Percentiles rank a stretch among this genome's conserved stretches.
Conservation (phyloP, 257 asterid genomes). For the Cruciata laevipes region DNA sequence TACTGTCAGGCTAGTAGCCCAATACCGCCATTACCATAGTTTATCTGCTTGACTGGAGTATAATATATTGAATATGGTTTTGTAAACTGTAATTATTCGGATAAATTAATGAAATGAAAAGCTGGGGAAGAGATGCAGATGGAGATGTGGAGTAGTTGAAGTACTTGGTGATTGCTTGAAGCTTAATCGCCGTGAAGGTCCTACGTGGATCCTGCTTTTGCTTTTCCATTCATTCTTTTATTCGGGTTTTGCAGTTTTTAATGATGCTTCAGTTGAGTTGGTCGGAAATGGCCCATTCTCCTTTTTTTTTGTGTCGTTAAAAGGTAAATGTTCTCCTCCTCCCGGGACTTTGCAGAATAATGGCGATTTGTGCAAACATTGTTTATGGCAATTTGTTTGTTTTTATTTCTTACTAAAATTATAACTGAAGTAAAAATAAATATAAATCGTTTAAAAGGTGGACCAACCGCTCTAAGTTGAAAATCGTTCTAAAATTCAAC, state of each 20-base stretch:
- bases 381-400: no score
- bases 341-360: not conserved
- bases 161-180: not conserved
- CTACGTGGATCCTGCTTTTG: constrained; percentile 23
- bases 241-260: not conserved
- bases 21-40: not conserved
- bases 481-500: no score
- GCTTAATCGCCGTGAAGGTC: constrained; percentile 10
- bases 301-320: not conserved
- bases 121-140: not conserved
- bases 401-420: no score
- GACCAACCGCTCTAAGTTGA: no score
- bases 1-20: not conserved
- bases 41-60: not conserved
- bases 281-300: constrained; percentile 1
- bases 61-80: not conserved
- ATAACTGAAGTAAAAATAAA: no score
- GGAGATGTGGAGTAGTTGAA: not conserved
- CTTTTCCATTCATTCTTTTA: constrained; percentile 1
- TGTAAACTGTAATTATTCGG: not conserved
- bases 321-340: not conserved
- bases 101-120: not conserved
- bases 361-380: not conserved
- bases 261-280: not conserved
- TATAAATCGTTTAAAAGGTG: no score